phyloP scores from a whole-genome alignment of 768 basidiomycete species.

The Boletus huronensis region DNA sequence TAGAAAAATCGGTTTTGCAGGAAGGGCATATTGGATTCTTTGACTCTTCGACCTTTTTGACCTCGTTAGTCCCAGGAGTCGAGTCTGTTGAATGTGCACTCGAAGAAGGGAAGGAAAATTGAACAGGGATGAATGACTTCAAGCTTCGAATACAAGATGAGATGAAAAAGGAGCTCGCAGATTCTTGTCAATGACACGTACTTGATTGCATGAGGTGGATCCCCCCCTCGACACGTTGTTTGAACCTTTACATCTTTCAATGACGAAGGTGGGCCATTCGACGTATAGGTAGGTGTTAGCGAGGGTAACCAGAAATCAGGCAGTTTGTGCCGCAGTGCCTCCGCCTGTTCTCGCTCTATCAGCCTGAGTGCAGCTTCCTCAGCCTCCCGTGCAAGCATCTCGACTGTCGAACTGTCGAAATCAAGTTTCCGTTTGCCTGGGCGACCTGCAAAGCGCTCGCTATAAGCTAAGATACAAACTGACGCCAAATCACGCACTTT shows the following conservation, averaged over 20 bases:
- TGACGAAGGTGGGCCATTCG: conserved; percentile 58
- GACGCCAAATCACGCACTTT: conserved; percentile 29
- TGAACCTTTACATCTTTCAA: conserved; percentile 81
- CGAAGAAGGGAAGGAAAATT: conserved; percentile 58
- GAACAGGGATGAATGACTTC: conserved; percentile 78
- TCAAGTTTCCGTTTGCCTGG: conserved; percentile 83
- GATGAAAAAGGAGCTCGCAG: background rate
- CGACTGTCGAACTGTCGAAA: conserved; percentile 70
- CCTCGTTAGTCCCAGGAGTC: conserved; percentile 33
- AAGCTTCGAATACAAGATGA: conserved; percentile 44
- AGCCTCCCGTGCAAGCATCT: conserved; percentile 70
- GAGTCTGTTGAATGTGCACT: conserved; percentile 38
- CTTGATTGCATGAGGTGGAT: conserved; percentile 74
- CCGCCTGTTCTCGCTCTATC: conserved; percentile 84
- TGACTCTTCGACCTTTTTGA: conserved; percentile 49
- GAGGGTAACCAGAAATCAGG: conserved; percentile 98
- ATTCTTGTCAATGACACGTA: conserved; percentile 38
- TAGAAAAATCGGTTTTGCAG: conserved; percentile 83
- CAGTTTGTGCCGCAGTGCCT: conserved; percentile 80
- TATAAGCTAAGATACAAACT: background rate
- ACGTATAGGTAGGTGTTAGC: conserved; percentile 76
- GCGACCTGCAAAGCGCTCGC: conserved; percentile 37
- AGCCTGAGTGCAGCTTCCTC: conserved; percentile 82
- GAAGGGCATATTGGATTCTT: conserved; percentile 76
- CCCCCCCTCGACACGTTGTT: conserved; percentile 83